These are phyloP conservation scores for Clitopilus passeckerianus DNA, from an alignment of 768 basidiomycete genomes.

Conservation along the genomic window DNA sequence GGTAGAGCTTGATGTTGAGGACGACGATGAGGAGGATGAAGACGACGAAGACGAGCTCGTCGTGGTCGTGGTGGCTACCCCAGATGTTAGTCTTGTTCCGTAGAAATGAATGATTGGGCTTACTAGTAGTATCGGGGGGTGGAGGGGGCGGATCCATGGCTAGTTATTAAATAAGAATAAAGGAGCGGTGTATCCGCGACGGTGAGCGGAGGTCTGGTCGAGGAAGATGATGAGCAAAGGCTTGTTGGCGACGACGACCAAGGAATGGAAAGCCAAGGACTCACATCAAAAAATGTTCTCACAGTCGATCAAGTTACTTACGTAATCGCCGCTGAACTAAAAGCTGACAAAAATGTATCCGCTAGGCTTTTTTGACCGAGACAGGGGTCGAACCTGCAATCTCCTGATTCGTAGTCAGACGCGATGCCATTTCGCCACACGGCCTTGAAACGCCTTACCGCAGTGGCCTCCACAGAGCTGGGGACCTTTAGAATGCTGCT, in stretches of 20 bases:
- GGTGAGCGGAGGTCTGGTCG: neutral
- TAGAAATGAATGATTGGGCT: neutral
- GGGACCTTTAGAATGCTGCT: neutral
- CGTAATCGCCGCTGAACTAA: neutral
- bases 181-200: neutral
- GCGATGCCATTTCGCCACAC: constrained; percentile 87
- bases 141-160: neutral
- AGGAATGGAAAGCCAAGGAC: neutral
- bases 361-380: neutral
- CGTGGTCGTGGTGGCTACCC: neutral
- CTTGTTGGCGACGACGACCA: neutral
- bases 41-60: neutral
- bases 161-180: neutral
- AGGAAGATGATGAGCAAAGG: neutral
- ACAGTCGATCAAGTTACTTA: neutral
- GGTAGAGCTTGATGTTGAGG: neutral
- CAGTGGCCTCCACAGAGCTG: neutral
- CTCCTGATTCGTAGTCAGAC: constrained; percentile 94
- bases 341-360: neutral
- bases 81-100: neutral
- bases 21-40: neutral
- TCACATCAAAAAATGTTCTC: neutral
- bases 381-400: constrained; percentile 91
- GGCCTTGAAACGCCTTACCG: neutral
- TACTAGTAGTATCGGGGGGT: neutral